Evolutionary conservation across 148 eudicot genomes (phyloP), one percentile per base, ranked within the genome.

Genomic region (Dysphania ambrosioides): DNA sequence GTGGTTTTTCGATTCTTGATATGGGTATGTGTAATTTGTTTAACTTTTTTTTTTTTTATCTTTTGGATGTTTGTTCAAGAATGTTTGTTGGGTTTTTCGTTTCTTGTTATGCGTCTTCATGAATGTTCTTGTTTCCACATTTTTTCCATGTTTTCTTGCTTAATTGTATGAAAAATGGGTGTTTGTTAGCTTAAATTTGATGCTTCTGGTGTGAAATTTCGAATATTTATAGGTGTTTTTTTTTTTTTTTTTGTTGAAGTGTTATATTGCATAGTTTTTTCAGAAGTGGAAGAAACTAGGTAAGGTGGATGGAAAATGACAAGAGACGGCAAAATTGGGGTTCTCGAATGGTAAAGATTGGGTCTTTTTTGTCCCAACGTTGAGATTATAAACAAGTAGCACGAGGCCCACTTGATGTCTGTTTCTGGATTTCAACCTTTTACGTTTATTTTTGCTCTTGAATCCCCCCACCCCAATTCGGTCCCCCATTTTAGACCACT

Each of bases 401-500:
- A 31, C 66, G 41, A 79, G 78, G 74, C 78, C 82, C 78, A 74
- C 78, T 69, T 53, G 26, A 67, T 62, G 75, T 75, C 66, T 75
- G 64, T 64, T 26, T 75, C 26, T 64, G 34, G 32, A 62, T 60
- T n/a, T 66, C 21, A 66, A 73, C 72, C 19, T 34, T 44, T 66
- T 72, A 23, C 57, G 68, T 79, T 67, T 79, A 63, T 79, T 71
- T 70, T 23, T 70, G 62, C 58, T 69, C 74, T 74, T 75, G 71
- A 64, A 21, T 55, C 40, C 56, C 69, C 58, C n/a, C n/a, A 10
- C n/a, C 57, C 7, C 15, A 62, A 49, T 65, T 75, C n/a, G n/a
- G 26, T 51, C 51, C n/a, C n/a, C n/a, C n/a, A n/a, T n/a, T n/a
- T n/a, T 80, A 80, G 79, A 59, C 72, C 75, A 80, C 75, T 62